A percentile compares a stretch with the other conserved stretches of the same genome.
These are phyloP conservation scores for Podaxis carcinomalis DNA, from an alignment of 768 basidiomycete species.

Conservation along the genomic window DNA sequence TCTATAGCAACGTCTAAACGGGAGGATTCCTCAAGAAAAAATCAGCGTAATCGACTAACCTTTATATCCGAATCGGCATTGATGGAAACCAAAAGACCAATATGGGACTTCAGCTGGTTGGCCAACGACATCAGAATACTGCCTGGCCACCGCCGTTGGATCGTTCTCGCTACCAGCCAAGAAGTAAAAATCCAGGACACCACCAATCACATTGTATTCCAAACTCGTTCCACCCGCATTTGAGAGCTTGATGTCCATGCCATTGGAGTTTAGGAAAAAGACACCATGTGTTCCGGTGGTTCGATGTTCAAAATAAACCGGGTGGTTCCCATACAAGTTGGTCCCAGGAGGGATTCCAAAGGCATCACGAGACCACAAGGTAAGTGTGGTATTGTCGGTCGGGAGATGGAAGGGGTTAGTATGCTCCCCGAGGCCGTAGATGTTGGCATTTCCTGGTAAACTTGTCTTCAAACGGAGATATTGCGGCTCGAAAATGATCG, in stretches of 20 bases:
- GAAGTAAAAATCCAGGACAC: constrained; percentile 77
- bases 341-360: constrained; percentile 52
- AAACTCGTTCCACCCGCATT: constrained; percentile 37
- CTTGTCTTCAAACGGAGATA: constrained; percentile 68
- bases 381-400: constrained; percentile 40
- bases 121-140: constrained; percentile 68
- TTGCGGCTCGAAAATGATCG: constrained; percentile 73
- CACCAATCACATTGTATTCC: constrained; percentile 78
- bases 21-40: not conserved
- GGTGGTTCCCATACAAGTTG: constrained; percentile 70
- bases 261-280: constrained; percentile 64
- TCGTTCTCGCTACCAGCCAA: constrained; percentile 59
- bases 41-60: constrained; percentile 28
- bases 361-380: constrained; percentile 66
- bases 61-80: constrained; percentile 67
- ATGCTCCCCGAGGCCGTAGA: constrained; percentile 79
- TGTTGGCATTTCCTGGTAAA: constrained; percentile 57
- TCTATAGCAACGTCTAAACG: constrained; percentile 29
- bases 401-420: constrained; percentile 62
- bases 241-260: constrained; percentile 73
- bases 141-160: constrained; percentile 54
- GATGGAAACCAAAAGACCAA: constrained; percentile 72
- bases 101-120: constrained; percentile 69
- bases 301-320: constrained; percentile 70
- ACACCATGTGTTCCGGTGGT: constrained; percentile 65